Conservation (phyloP, 1,139 yeast species). For the Nadsonia commutata region DNA sequence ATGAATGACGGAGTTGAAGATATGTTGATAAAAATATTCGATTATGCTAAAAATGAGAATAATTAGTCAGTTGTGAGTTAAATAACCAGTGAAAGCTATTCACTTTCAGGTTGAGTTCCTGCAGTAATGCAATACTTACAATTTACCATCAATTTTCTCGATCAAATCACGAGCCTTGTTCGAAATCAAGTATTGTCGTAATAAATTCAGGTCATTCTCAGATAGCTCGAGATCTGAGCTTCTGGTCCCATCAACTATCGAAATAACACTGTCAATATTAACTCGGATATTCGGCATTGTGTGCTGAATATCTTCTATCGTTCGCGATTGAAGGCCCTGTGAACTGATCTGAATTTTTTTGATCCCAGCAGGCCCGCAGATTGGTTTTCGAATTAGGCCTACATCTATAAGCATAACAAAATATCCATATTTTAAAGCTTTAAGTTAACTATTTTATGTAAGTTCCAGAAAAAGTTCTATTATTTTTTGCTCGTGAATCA, state of each 20-base stretch:
- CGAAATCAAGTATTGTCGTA: slow-evolving; percentile 9
- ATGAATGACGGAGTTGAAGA: slow-evolving; percentile 12
- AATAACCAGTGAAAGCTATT: not conserved
- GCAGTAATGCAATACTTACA: slow-evolving; percentile 4
- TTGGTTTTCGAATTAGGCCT: too few relatives aligned
- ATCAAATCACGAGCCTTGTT: slow-evolving; percentile 8
- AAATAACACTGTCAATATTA: not conserved
- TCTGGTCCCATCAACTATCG: not conserved
- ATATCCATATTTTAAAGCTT: too few relatives aligned
- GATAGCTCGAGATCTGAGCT: not conserved
- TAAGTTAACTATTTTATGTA: too few relatives aligned
- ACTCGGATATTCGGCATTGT: not conserved
- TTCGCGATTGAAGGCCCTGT: too few relatives aligned
- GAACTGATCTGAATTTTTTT: too few relatives aligned
- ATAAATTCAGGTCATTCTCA: slow-evolving; percentile 6
- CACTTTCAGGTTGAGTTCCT: not conserved
- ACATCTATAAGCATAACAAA: too few relatives aligned
- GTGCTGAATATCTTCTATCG: too few relatives aligned
- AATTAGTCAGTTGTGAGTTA: slow-evolving; percentile 3
- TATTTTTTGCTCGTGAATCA: too few relatives aligned
- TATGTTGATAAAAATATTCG: slow-evolving; percentile 9
- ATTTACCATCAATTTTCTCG: slow-evolving; percentile 1
- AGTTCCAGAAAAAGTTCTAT: too few relatives aligned
- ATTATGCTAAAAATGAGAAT: not conserved
- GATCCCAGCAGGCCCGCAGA: too few relatives aligned